A percentile compares a stretch with the other conserved stretches of the same genome.
Evolutionary conservation across 2,329 filamentous ascomycete genomes (phyloP).

Genomic region (Diaporthe destruens): DNA sequence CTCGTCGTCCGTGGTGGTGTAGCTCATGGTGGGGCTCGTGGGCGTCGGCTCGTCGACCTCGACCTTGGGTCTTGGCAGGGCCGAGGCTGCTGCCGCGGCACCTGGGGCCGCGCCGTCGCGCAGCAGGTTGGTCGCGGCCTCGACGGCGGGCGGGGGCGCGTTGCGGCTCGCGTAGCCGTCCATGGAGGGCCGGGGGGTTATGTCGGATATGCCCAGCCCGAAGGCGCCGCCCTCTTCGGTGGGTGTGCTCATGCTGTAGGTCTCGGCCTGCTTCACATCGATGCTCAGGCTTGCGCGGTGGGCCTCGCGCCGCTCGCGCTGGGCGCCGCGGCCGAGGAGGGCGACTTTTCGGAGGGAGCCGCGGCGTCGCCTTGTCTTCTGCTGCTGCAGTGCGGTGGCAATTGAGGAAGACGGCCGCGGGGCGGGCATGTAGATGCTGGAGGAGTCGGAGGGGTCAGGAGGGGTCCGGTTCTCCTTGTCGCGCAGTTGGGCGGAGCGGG

Average conservation of each 20-base stretch:
- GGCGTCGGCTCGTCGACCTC: slow-evolving; percentile 47
- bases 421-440: slow-evolving; percentile 46
- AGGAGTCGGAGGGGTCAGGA: slow-evolving; percentile 38
- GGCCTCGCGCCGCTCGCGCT: slow-evolving; percentile 68
- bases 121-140: slow-evolving; percentile 39
- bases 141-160: slow-evolving; percentile 39
- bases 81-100: background rate
- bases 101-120: slow-evolving; percentile 37
- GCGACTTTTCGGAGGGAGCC: slow-evolving; percentile 91
- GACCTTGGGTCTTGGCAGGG: slow-evolving; percentile 37
- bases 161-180: slow-evolving; percentile 58
- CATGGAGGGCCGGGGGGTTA: slow-evolving; percentile 60
- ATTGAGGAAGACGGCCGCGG: slow-evolving; percentile 50
- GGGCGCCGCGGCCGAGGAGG: slow-evolving; percentile 79
- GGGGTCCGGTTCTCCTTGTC: slow-evolving; percentile 35
- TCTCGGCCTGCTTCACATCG: slow-evolving; percentile 53
- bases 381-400: slow-evolving; percentile 58
- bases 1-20: slow-evolving; percentile 88
- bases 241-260: slow-evolving; percentile 40
- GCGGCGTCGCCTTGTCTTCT: slow-evolving; percentile 76
- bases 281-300: slow-evolving; percentile 56
- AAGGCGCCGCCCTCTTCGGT: slow-evolving; percentile 49
- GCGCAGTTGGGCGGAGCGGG: slow-evolving; percentile 23
- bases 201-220: slow-evolving; percentile 62
- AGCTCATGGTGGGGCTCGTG: slow-evolving; percentile 68